Base-by-base conservation (phyloP, 345 rosid genomes). In the Trapa incisa region DNA sequence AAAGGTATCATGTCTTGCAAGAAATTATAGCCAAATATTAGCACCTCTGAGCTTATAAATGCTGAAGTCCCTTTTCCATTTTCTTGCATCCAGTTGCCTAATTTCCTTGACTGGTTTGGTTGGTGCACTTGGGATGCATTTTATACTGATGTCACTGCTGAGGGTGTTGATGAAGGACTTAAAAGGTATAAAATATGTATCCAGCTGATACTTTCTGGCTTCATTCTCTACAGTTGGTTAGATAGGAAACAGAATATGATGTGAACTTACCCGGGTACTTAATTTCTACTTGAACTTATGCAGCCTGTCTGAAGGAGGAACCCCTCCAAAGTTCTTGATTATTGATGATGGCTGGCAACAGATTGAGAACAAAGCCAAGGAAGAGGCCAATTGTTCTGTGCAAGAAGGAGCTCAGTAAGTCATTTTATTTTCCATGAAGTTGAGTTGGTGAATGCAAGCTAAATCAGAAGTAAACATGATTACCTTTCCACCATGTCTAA, bases 91-190 rank as follows among this genome's bases (percentile, higher is more conserved):
- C 66, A 94, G 96, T 70, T 91, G 79, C 97, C 97, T 73, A 80
- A 91, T 70, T 82, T 94, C 76, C 80, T 89, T 45, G 96, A 94
- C 73, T 94, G 97, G 96, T 91, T 94, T 75, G 97, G 99, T 69
- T 94, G 99, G 99, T 94, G 99, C 85, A 94, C 99, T n/a, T 94
- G 99, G 99, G 97, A 94, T 73, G 99, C 99, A 15, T 94, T 89
- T 77, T 94, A 94, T 79, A 89, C 96, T 33, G 96, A 94, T 48
- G 97, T 91, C 75, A 94, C 97, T 17, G 96, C 99, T 0, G 96
- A 91, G 75, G 99, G 96, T 43, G 97, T 91, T 50, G 83, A 87
- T 68, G 87, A 91, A 70, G 99, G 99, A 67, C 97, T 94, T 66
- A 84, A 66, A 75, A 91, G 99, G 99, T 91, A 79, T 68, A 58